Evolutionary conservation across 2,329 filamentous ascomycete species (phyloP).

Genomic region (Aquanectria penicillioides): DNA sequence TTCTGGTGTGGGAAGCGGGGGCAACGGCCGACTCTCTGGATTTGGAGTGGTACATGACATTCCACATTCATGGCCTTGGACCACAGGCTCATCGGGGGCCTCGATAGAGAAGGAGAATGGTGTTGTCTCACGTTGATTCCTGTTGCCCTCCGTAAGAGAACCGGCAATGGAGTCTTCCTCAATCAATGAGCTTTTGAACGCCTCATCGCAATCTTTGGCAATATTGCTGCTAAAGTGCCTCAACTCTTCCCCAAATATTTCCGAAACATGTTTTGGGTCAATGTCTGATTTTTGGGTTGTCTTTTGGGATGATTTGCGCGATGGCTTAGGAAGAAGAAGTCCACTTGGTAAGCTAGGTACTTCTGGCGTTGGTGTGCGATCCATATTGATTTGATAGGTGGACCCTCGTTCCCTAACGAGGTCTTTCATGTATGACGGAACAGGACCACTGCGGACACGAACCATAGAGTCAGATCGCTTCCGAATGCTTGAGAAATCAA

Average conservation of each 20-base stretch:
- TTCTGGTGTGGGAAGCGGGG: slow-evolving; percentile 55
- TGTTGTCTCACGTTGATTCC: slow-evolving; percentile 48
- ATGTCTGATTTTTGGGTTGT: slow-evolving; percentile 17
- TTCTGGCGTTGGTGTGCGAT: slow-evolving; percentile 44
- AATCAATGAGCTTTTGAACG: slow-evolving; percentile 77
- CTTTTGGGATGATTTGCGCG: slow-evolving; percentile 23
- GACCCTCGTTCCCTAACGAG: slow-evolving; percentile 34
- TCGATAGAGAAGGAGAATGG: slow-evolving; percentile 56
- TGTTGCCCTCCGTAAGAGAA: slow-evolving; percentile 46
- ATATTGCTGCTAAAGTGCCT: slow-evolving; percentile 86
- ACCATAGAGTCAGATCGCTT: slow-evolving; percentile 49
- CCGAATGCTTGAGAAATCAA: slow-evolving; percentile 64
- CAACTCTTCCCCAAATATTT: slow-evolving; percentile 75
- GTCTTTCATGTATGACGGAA: too few species aligned
- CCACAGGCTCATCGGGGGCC: slow-evolving; percentile 35
- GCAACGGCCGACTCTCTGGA: slow-evolving; percentile 57
- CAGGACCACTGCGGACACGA: slow-evolving; percentile 30
- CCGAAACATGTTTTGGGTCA: slow-evolving; percentile 42
- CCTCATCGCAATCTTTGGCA: slow-evolving; percentile 90
- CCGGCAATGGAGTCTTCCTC: slow-evolving; percentile 50
- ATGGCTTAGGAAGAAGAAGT: slow-evolving; percentile 38
- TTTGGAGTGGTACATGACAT: slow-evolving; percentile 40
- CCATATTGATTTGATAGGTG: slow-evolving; percentile 32
- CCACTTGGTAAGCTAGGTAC: slow-evolving; percentile 39
- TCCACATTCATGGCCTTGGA: too few species aligned